phyloP scores from a whole-genome alignment of 768 basidiomycete species.

The button mushroom (Agaricus bisporus) region DNA sequence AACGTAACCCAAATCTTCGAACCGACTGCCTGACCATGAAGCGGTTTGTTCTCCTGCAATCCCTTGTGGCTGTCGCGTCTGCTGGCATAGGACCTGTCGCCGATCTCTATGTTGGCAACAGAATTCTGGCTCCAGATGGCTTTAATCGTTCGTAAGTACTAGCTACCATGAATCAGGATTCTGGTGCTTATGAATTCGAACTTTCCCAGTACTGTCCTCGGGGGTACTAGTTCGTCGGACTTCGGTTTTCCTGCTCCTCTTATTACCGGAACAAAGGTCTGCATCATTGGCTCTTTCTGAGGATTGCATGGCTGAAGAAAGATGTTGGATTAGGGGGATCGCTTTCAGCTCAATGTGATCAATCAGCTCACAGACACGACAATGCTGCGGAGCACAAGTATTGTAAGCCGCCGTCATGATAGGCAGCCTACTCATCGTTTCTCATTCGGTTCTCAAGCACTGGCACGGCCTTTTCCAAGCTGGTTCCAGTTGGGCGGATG shows the following conservation, averaged over 20 bases:
- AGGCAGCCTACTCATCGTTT: neutral
- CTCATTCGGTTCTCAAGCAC: slow-evolving; percentile 24
- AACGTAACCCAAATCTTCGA: neutral
- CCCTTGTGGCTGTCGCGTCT: slow-evolving; percentile 7
- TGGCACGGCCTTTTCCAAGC: slow-evolving; percentile 38
- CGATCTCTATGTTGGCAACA: slow-evolving; percentile 35
- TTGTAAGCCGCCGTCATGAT: slow-evolving; percentile 27
- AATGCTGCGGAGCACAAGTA: slow-evolving; percentile 44
- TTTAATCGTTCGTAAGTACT: slow-evolving; percentile 33
- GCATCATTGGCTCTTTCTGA: neutral
- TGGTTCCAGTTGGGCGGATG: slow-evolving; percentile 34
- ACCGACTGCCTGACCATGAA: neutral
- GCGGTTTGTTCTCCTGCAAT: neutral
- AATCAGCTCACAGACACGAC: slow-evolving; percentile 39
- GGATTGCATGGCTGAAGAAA: neutral
- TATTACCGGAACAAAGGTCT: slow-evolving; percentile 24
- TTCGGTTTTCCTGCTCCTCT: slow-evolving; percentile 24
- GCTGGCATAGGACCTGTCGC: slow-evolving; percentile 23
- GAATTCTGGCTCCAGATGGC: slow-evolving; percentile 43
- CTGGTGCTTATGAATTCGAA: neutral
- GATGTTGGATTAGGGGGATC: slow-evolving; percentile 26
- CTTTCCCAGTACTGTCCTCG: slow-evolving; percentile 23
- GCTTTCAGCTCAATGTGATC: slow-evolving; percentile 41
- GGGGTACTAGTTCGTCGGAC: slow-evolving; percentile 16
- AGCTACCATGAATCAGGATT: neutral